Evolutionary conservation across 495 filamentous ascomycete species (phyloP), one percentile per base, ranked within the genome.

Genomic region (Penicillium atrosanguineum): DNA sequence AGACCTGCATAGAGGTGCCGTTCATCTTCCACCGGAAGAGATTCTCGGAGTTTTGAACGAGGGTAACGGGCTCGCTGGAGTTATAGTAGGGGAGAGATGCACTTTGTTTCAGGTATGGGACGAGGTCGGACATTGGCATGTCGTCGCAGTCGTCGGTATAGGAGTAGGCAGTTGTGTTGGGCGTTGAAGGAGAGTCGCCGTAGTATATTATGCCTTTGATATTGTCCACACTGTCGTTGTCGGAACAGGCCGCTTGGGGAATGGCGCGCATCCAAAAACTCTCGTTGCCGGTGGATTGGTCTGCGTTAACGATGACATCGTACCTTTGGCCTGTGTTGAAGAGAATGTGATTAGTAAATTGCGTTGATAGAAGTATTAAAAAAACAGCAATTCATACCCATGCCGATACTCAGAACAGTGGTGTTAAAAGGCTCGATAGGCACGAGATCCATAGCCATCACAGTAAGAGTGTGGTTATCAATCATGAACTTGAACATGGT

Each of bases 211-310:
- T 82, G 5, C 81, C 83, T 8, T 60, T 71, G 58, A 81, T 82
- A 48, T 82, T 73, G 29, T 72, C 68, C 1, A 57, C 55, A 40
- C 64, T 76, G 18, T 53, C 59, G 28, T 76, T 77, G 6, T 64
- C 48, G 31, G 73, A 61, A 47, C 77, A 81, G n/a, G 65, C 62
- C 1, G 56, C 49, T 59, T 83, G 80, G 0, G 80, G 76, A 20
- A 79, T 75, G 19, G 80, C 73, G 21, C 83, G 78, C 37, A 87
- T 69, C 87, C 87, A 90, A 70, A 85, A 89, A 60, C 81, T 78
- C 12, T 63, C 38, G 19, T 53, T 50, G 7, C 43, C 21, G 0
- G 58, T 56, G 36, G 48, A 38, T 50, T 80, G 64, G 50, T 77
- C 73, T 20, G 85, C 86, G 47, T 81, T 76, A 36, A 89, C 79